phyloP scores from a whole-genome alignment of 805 yeast genomes.

The Candida dendrica region DNA sequence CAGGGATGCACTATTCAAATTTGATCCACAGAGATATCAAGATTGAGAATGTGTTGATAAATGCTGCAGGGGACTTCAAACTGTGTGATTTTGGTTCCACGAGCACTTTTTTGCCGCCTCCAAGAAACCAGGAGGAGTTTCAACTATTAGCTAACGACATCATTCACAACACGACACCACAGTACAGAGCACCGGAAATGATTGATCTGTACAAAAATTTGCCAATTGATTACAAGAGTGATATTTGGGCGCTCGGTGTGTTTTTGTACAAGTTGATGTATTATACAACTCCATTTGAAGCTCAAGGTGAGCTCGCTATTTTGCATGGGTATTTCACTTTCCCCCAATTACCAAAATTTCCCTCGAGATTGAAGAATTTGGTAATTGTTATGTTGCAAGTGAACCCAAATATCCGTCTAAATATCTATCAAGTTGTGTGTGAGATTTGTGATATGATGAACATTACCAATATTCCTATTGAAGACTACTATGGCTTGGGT shows the following conservation, averaged over 20 bases:
- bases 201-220: slow-evolving; percentile 74
- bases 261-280: slow-evolving; percentile 85
- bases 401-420: slow-evolving; percentile 78
- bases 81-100: slow-evolving; percentile 94
- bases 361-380: slow-evolving; percentile 66
- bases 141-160: slow-evolving; percentile 77
- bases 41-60: slow-evolving; percentile 88
- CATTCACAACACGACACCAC: slow-evolving; percentile 89
- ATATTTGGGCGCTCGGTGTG: slow-evolving; percentile 95
- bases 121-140: slow-evolving; percentile 66
- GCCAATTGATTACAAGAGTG: slow-evolving; percentile 87
- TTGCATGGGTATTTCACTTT: slow-evolving; percentile 77
- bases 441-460: slow-evolving; percentile 58
- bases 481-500: slow-evolving; percentile 37
- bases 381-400: slow-evolving; percentile 77
- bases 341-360: slow-evolving; percentile 61
- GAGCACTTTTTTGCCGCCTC: slow-evolving; percentile 62
- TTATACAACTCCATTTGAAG: slow-evolving; percentile 91
- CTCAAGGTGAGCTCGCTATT: slow-evolving; percentile 76
- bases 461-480: slow-evolving; percentile 40
- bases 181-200: slow-evolving; percentile 95
- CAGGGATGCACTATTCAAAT: slow-evolving; percentile 70
- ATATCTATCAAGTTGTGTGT: slow-evolving; percentile 68
- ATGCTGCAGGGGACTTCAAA: slow-evolving; percentile 61
- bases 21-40: slow-evolving; percentile 89